Evolutionary conservation across 2,329 filamentous ascomycete species (phyloP), one percentile per base, ranked within the genome.

Genomic region (Alternaria conjuncta): DNA sequence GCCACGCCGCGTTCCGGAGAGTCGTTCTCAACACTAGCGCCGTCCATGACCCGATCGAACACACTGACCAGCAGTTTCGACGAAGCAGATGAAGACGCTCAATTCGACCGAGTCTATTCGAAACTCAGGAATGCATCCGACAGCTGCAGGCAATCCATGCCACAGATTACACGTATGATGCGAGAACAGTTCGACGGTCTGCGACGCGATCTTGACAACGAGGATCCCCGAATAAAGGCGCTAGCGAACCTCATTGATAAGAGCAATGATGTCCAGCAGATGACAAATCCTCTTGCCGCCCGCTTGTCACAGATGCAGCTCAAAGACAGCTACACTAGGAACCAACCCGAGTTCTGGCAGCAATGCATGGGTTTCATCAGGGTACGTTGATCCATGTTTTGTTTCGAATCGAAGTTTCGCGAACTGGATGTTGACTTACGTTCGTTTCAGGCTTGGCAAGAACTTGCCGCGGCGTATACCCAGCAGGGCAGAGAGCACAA

Each of bases 101-200:
- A 90, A 26, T 97, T 97, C 69, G 94, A 97, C 66, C 88, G 85
- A 65, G 93, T 97, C 21, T 97, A 92, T 81, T 76, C 93, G 32
- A 91, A 91, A 49, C 83, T 97, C 23, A 89, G 90, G 49, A 87
- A 86, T 57, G 92, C 93, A 1, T 90, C 91, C 20, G 91, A 94
- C 53, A 84, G 92, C 53, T 90, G 93, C 26, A 86, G 92, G 69
- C 87, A 88, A 45, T 89, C 89, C 2, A 82, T 97, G 25, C 93
- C 93, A 1, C 84, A 74, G 45, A 79, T 79, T 12, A 70, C 73
- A 18, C 64, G 70, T 32, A 60, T 72, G 20, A 67, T 79, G 55
- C 72, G 68, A 60, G 69, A 71, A 20, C 73, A 74, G 11, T 78
- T 75, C 44, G 74, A 78, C 13, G 58, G 64, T 18, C 54, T 79